Evolutionary conservation across 2,329 filamentous ascomycete genomes (phyloP).

Genomic region (Aspergillus quadrilineatus): DNA sequence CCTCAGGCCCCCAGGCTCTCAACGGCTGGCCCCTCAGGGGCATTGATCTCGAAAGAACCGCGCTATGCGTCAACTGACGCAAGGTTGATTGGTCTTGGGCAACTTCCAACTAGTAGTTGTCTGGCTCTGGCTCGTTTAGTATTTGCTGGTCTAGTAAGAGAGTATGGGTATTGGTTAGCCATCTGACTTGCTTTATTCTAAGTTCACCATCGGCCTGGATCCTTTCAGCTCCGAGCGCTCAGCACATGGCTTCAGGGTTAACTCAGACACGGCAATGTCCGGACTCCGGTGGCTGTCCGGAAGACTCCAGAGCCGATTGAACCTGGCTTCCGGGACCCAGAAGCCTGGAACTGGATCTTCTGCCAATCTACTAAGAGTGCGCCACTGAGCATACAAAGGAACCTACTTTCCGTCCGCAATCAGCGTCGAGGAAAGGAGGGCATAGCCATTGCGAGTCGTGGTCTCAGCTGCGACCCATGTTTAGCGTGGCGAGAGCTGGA

Average conservation of each 20-base stretch:
- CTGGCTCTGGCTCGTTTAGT: not conserved
- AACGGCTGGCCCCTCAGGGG: conserved; percentile 8
- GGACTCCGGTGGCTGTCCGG: not conserved
- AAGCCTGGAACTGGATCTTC: conserved; percentile 23
- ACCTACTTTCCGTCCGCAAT: conserved; percentile 12
- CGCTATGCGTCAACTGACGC: conserved; percentile 11
- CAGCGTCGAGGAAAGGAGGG: conserved; percentile 2
- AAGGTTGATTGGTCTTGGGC: conserved; percentile 13
- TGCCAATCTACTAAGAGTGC: conserved; percentile 9
- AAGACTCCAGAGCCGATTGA: conserved; percentile 15
- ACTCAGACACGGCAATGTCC: not conserved
- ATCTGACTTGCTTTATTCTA: not conserved
- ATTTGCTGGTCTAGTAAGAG: not conserved
- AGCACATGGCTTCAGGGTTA: conserved; percentile 9
- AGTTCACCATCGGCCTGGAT: not conserved
- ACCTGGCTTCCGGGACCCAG: conserved; percentile 28
- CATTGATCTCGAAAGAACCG: not conserved
- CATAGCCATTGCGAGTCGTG: not conserved
- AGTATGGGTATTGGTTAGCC: not conserved
- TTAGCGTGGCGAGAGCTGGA: conserved; percentile 19
- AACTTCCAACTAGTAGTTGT: not conserved
- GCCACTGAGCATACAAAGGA: conserved; percentile 21
- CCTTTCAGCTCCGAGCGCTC: conserved; percentile 8
- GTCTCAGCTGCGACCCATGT: conserved; percentile 31
- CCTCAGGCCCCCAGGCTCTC: not conserved